These are phyloP conservation scores for Peribolospora kevripleyi DNA, from an alignment of 768 basidiomycete genomes.

Conservation along the genomic window DNA sequence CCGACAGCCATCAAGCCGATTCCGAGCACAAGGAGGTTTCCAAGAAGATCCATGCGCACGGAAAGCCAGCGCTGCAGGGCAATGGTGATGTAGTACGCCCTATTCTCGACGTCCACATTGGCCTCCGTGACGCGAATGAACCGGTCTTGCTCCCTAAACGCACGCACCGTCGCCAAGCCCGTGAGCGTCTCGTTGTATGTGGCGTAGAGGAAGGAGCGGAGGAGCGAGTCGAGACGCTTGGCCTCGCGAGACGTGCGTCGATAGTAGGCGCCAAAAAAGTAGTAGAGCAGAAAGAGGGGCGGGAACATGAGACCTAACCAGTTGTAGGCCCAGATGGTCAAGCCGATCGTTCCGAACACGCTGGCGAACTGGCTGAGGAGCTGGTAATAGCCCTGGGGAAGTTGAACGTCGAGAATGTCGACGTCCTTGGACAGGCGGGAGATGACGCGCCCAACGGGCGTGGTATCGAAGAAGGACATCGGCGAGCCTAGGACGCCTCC, in stretches of 20 bases:
- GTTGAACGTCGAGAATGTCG: slow-evolving; percentile 33
- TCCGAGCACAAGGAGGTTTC: slow-evolving; percentile 41
- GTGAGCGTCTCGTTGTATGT: slow-evolving; percentile 23
- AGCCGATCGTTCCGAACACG: slow-evolving; percentile 32
- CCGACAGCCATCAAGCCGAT: slow-evolving; percentile 46
- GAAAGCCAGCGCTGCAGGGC: slow-evolving; percentile 30
- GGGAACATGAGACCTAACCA: slow-evolving; percentile 3
- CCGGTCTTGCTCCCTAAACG: slow-evolving; percentile 42
- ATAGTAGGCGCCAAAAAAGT: slow-evolving; percentile 39
- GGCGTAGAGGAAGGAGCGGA: slow-evolving; percentile 76
- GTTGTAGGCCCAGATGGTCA: slow-evolving; percentile 44
- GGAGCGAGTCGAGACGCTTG: slow-evolving; percentile 67
- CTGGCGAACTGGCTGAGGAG: slow-evolving; percentile 9
- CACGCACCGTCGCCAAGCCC: slow-evolving; percentile 60
- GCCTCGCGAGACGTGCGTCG: slow-evolving; percentile 64
- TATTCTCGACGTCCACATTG: slow-evolving; percentile 25
- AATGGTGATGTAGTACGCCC: slow-evolving; percentile 39
- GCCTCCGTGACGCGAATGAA: slow-evolving; percentile 42
- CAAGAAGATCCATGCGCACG: slow-evolving; percentile 25
- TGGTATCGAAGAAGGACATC: slow-evolving; percentile 67
- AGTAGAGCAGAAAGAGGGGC: background rate
- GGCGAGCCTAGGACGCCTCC: slow-evolving; percentile 20
- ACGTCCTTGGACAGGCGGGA: slow-evolving; percentile 74
- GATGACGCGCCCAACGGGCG: slow-evolving; percentile 62
- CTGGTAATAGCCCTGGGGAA: background rate